A percentile compares a stretch with the other conserved stretches of the same genome.
Conservation (phyloP, 2,329 filamentous ascomycete genomes). For the Diaporthe amygdali region DNA sequence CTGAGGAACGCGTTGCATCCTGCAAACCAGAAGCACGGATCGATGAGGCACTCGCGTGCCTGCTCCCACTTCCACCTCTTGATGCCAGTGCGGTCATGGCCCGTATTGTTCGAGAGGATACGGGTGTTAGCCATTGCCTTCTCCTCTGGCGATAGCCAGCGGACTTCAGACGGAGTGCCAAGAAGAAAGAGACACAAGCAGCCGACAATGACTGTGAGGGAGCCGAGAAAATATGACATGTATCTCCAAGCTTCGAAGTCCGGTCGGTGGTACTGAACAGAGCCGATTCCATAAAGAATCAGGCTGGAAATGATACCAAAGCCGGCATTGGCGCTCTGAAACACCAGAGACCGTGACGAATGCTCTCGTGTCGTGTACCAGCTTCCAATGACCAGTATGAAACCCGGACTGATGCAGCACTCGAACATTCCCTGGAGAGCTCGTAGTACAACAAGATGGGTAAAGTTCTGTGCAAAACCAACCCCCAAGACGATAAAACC, state of each 20-base stretch:
- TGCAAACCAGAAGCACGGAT: constrained; percentile 43
- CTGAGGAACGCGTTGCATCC: constrained; percentile 42
- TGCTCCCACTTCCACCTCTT: constrained; percentile 45
- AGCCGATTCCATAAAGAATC: constrained; percentile 43
- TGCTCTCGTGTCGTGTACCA: constrained; percentile 46
- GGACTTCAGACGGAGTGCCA: constrained; percentile 43
- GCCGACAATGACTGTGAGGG: constrained; percentile 39
- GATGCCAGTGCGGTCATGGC: constrained; percentile 41
- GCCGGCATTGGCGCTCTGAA: constrained; percentile 43
- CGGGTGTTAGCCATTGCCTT: constrained; percentile 41
- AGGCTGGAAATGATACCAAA: constrained; percentile 42
- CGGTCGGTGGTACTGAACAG: constrained; percentile 32
- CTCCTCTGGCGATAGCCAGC: constrained; percentile 41
- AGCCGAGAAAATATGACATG: constrained; percentile 44
- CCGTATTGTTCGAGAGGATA: constrained; percentile 42
- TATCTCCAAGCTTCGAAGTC: constrained; percentile 43
- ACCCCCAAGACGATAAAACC: constrained; percentile 42
- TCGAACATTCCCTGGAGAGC: constrained; percentile 44
- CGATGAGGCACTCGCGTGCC: constrained; percentile 39
- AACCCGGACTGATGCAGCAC: constrained; percentile 44
- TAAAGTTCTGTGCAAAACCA: constrained; percentile 43
- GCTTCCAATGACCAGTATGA: constrained; percentile 42
- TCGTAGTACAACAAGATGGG: constrained; percentile 40
- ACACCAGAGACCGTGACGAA: constrained; percentile 40
- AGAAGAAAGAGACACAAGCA: constrained; percentile 39